Evolutionary conservation across 73 alveolate genomes (phyloP).

Genomic region (Paramecium primaurelia): DNA sequence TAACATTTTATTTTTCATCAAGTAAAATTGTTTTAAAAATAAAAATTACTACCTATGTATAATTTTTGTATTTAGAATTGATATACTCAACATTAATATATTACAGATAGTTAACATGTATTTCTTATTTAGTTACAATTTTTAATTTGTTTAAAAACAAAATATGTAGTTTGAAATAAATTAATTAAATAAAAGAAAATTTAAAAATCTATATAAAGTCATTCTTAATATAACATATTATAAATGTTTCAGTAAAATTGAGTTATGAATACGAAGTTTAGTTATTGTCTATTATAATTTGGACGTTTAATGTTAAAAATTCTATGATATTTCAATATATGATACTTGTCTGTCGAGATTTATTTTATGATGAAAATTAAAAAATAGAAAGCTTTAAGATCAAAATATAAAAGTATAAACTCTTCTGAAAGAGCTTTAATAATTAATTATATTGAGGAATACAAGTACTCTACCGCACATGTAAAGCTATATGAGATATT

Average conservation of each 20-base stretch:
- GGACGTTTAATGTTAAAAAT: neutral
- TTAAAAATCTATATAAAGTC: neutral
- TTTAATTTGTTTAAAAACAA: neutral
- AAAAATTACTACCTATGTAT: no score
- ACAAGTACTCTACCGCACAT: neutral
- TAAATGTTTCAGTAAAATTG: neutral
- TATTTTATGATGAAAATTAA: neutral
- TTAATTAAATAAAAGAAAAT: neutral
- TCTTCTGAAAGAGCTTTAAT: slow-evolving; percentile 4
- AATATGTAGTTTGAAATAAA: neutral
- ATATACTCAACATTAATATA: no score
- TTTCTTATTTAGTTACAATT: neutral
- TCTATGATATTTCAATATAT: neutral
- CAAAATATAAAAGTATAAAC: neutral
- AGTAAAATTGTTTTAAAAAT: no score
- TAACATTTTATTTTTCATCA: no score
- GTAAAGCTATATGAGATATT: neutral
- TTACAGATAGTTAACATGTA: neutral
- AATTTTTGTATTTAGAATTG: neutral
- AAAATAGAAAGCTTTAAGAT: neutral
- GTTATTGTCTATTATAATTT: neutral
- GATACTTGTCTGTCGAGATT: neutral
- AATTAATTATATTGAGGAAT: neutral
- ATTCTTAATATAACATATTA: neutral
- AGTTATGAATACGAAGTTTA: neutral